Percentiles rank a stretch among this genome's conserved stretches.
phyloP scores from a whole-genome alignment of 306 rosid species.

The Amphicarpaea edgeworthii region DNA sequence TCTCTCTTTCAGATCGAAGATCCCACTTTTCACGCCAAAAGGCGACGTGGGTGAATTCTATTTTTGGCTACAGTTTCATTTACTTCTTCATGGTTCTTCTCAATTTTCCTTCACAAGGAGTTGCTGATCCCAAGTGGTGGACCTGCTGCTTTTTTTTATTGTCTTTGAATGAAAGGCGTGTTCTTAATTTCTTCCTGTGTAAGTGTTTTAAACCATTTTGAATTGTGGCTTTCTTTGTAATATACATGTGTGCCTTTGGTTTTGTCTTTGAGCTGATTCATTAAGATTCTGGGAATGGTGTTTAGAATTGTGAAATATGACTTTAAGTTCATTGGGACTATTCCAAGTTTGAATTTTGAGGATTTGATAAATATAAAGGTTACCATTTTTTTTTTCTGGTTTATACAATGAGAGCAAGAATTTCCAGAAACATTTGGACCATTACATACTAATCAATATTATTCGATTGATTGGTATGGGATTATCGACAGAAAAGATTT shows the following conservation, averaged over 20 bases:
- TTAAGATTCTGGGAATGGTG: conserved; percentile 43
- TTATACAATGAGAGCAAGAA: neutral
- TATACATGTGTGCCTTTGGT: conserved; percentile 10
- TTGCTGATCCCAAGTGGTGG: conserved; percentile 56
- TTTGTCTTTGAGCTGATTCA: conserved; percentile 26
- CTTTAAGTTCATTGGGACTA: conserved; percentile 6
- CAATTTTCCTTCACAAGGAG: conserved; percentile 50
- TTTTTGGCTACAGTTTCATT: conserved; percentile 51
- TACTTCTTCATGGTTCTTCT: conserved; percentile 51
- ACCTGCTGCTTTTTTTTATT: conserved; percentile 58
- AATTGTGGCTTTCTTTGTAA: neutral
- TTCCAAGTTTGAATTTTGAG: conserved; percentile 33
- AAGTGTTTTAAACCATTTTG: neutral
- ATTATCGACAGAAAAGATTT: neutral
- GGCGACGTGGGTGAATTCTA: conserved; percentile 52
- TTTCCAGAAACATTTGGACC: neutral
- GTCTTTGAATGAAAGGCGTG: conserved; percentile 59
- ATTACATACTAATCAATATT: neutral
- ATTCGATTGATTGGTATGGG: neutral
- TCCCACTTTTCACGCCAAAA: conserved; percentile 58
- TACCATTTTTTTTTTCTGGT: conserved; percentile 20
- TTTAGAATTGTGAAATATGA: conserved; percentile 3
- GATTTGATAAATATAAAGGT: conserved; percentile 18
- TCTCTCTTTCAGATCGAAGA: conserved; percentile 53
- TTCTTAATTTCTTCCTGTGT: neutral